These are phyloP conservation scores for Coemansia sp. DNA, from an alignment of 192 early-diverging fungal species.

Conservation along the genomic window DNA sequence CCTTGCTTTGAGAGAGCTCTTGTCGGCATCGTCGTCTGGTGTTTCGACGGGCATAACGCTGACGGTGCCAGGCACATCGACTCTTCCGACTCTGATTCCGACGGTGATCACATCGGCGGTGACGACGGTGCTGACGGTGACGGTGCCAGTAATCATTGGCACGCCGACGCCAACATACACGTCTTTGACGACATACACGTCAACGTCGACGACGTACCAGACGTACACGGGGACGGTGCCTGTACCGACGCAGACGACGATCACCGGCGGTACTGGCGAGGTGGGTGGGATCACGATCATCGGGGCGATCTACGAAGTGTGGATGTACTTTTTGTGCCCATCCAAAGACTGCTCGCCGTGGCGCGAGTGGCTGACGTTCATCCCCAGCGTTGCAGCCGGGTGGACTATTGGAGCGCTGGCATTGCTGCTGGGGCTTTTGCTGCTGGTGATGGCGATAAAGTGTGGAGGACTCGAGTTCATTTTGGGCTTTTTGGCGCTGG, in stretches of 20 bases:
- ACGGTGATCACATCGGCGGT: slow-evolving; percentile 19
- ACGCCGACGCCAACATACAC: slow-evolving; percentile 15
- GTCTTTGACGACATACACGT: slow-evolving; percentile 36
- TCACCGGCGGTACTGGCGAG: slow-evolving; percentile 36
- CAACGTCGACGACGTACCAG: slow-evolving; percentile 23
- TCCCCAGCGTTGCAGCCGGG: slow-evolving; percentile 41
- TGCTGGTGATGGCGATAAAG: slow-evolving; percentile 41
- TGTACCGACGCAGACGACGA: slow-evolving; percentile 18
- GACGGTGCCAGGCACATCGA: slow-evolving; percentile 14
- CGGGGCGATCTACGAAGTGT: slow-evolving; percentile 35
- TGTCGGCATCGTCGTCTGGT: slow-evolving; percentile 27
- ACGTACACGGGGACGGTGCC: slow-evolving; percentile 14
- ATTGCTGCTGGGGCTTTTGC: slow-evolving; percentile 27
- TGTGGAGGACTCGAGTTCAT: slow-evolving; percentile 45
- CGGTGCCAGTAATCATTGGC: slow-evolving; percentile 6
- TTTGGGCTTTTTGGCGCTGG: slow-evolving; percentile 40
- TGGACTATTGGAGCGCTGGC: slow-evolving; percentile 44
- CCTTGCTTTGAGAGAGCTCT: background rate
- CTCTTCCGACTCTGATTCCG: background rate
- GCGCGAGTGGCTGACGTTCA: slow-evolving; percentile 54
- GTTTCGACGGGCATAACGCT: slow-evolving; percentile 20
- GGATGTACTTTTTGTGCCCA: slow-evolving; percentile 52
- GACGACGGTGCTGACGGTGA: slow-evolving; percentile 28
- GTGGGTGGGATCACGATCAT: slow-evolving; percentile 39
- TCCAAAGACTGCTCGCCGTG: slow-evolving; percentile 38